A percentile compares a stretch with the other conserved stretches of the same genome.
phyloP scores from a whole-genome alignment of 306 rosid species.

The Alnus rubra region DNA sequence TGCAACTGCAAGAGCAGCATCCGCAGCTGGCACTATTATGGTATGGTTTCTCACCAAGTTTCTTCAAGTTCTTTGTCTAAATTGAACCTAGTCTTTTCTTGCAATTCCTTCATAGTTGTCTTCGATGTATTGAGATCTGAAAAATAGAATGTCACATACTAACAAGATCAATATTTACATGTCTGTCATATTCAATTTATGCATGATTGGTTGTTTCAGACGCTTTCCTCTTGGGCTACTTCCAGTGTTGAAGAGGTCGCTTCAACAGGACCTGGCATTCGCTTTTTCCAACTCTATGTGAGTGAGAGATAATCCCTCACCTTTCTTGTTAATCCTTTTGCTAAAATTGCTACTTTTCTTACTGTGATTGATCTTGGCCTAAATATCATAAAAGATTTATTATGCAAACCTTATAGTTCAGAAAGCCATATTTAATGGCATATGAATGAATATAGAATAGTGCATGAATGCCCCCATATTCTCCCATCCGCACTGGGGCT shows the following conservation, averaged over 20 bases:
- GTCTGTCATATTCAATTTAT: neutral
- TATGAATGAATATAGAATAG: neutral
- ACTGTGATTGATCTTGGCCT: neutral
- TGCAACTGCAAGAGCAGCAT: constrained; percentile 91
- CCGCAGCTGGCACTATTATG: constrained; percentile 92
- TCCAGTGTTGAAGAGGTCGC: constrained; percentile 99
- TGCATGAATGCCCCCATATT: neutral
- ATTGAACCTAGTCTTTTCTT: neutral
- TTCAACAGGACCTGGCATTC: constrained; percentile 98
- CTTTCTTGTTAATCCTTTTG: constrained; percentile 14
- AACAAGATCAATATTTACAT: neutral
- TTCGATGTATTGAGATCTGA: neutral
- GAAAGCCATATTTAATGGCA: neutral
- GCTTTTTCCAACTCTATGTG: constrained; percentile 97
- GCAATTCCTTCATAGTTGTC: neutral
- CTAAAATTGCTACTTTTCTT: neutral
- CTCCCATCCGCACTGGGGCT: neutral
- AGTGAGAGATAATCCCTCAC: constrained; percentile 23
- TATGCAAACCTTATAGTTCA: neutral
- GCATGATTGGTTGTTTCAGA: constrained; percentile 45
- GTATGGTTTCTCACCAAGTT: constrained; percentile 39
- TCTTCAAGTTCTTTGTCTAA: constrained; percentile 1
- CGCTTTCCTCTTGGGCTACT: constrained; percentile 96
- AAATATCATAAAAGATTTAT: neutral
- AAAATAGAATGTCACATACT: no score